Evolutionary conservation across 2,329 filamentous ascomycete genomes (phyloP), one percentile per base, ranked within the genome.

Genomic region (Cordyceps cicadae): DNA sequence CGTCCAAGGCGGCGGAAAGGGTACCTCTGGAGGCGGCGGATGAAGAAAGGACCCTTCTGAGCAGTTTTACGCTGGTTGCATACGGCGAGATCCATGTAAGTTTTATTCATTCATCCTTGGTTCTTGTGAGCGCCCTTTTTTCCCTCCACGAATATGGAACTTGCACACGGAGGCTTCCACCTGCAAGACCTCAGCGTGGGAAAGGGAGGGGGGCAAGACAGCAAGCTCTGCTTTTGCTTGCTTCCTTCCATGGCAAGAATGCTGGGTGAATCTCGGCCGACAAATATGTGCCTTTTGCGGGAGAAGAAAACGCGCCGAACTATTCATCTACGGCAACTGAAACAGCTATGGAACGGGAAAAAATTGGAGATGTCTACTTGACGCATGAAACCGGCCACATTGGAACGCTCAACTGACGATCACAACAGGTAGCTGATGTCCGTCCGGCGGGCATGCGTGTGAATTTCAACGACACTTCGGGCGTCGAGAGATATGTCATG

Each of bases 401-500:
- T 41, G 11, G 9, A 41, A 26, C 41, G 19, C 46, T 29, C 29
- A 29, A 29, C 29, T 58, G 26, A 58, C 34, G 50, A 24, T 24
- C 73, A 64, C 11, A 41, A 51, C 61, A 96, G 92, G 86, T 96
- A 66, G 78, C 81, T 66, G 93, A 97, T 75, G 87, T 84, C 58
- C 87, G 93, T 59, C 92, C 92, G 53, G 81, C 86, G 52, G 83
- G 83, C 54, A 85, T 87, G 64, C 87, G 89, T 64, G 85, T 85
- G 64, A 92, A 97, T 74, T 91, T 89, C 75, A 88, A 83, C 66
- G 92, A 96, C 75, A 82, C 89, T 50, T 88, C 88, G 49, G 81
- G 84, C 11, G 91, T 97, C 5, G 85, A 92, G 61, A 97, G 97
- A 77, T 97, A 94, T 73, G 85, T 88, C 64, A 88, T 99, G 81